Evolutionary conservation across 495 filamentous ascomycete genomes (phyloP), one percentile per base, ranked within the genome.

Genomic region (Lepraria neglecta): DNA sequence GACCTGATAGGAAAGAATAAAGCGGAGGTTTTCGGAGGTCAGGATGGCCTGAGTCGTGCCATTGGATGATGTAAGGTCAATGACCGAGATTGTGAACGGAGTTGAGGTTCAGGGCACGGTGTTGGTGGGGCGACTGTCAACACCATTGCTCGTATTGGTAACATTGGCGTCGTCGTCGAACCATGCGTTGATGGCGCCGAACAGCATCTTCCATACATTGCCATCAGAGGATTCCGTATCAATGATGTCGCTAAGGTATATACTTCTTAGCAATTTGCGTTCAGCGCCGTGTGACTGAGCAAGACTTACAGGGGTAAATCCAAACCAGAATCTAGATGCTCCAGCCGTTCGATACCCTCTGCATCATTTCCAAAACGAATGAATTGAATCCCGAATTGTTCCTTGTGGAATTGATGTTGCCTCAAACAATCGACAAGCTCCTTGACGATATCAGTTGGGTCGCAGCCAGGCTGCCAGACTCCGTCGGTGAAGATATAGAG

Each of bases 401-500:
- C 62, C 28, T 62, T 58, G 17, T 63, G 63, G 12, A 70, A 42
- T 0, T 63, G 50, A 7, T 70, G 30, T 15, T 59, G 15, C 17
- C 33, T 11, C 3, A 62, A 54, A 45, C 70, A 67, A 3, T 66
- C 40, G 1, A 70, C 68, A 21, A 74, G 58, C 52, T 59, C 50
- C 45, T 45, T 38, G 7, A 77, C 71, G 5, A 68, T 64, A 14
- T 50, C 40, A 28, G 64, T 61, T 6, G 66, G 63, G 9, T 61
- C 65, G 19, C 57, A 58, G 12, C 64, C 45, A 4, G 59, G 42
- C 44, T 72, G 67, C 74, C 74, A 78, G 28, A 72, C 61, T 7
- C 71, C 76, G 50, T 76, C 70, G 0, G 76, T 78, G 35, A 78
- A 65, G 3, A 78, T 62, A 44, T 75, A 77, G 11, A 78, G 58